Evolutionary conservation across 306 rosid species (phyloP).

Genomic region (Neltuma alba): DNA sequence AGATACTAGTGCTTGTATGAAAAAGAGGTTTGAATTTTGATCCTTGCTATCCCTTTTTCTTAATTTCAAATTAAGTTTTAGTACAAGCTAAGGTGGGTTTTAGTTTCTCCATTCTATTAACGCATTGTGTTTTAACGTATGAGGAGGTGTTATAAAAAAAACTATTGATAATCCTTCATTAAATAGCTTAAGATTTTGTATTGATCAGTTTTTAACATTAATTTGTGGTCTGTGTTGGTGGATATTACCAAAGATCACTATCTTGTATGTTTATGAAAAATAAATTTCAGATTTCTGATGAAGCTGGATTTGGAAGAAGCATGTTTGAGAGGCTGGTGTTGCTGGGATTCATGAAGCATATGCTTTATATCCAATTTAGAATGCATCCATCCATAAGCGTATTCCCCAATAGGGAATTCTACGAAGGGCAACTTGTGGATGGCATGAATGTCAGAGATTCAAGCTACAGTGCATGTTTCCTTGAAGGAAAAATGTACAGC

Average conservation of each 20-base stretch:
- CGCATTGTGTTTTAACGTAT: background rate
- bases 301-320: slow-evolving; percentile 57
- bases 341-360: slow-evolving; percentile 37
- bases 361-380: slow-evolving; percentile 49
- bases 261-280: background rate
- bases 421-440: slow-evolving; percentile 37
- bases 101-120: background rate
- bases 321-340: slow-evolving; percentile 50
- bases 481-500: slow-evolving; percentile 38
- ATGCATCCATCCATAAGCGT: slow-evolving; percentile 57
- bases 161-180: background rate
- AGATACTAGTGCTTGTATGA: background rate
- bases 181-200: background rate
- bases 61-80: background rate
- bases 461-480: slow-evolving; percentile 30
- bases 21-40: background rate
- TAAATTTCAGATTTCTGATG: slow-evolving; percentile 31
- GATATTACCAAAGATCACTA: background rate
- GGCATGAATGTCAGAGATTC: slow-evolving; percentile 21
- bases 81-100: background rate
- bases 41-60: background rate
- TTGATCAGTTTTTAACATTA: background rate
- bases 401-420: slow-evolving; percentile 50
- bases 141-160: background rate
- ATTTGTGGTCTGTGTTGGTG: background rate